Evolutionary conservation across 345 rosid species (phyloP), one percentile per base, ranked within the genome.

Genomic region (Aquilaria yunnanensis): DNA sequence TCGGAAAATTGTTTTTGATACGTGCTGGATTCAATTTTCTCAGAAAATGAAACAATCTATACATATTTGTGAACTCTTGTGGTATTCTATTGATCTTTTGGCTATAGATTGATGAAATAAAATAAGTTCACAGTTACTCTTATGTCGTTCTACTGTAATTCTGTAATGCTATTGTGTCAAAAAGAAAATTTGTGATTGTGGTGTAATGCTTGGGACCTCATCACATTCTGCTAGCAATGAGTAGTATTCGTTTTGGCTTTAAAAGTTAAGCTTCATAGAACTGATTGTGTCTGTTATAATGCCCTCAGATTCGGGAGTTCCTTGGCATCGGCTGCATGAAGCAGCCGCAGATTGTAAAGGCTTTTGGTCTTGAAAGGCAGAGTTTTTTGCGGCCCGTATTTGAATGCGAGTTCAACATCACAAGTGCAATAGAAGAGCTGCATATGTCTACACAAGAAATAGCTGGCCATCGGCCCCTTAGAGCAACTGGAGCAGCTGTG

Each of bases 401-500:
- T 8, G 97, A 90, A 66, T 94, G 99, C 66, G 97, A 90, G 67
- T 94, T 94, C 76, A 88, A 73, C 72, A 59, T 94, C 67, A 82
- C 80, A 54, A 73, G 84, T 67, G 88, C 96, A 51, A 79, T 93
- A 33, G 97, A 93, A 75, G 99, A 90, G 72, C 80, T 90, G n/a
- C 70, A 51, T 65, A 77, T 72, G 33, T 75, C 80, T 54, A 70
- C 45, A 46, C 61, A 47, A 51, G 70, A 59, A 9, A 65, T 12
- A 67, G 78, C 74, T 0, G 90, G 88, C 14, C 85, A 80, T 79
- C 96, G 96, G 58, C 99, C 96, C 67, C 86, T 78, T 56, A 82
- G 99, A 63, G 79, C 92, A 70, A 90, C 97, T 2, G 99, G 96
- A 68, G 77, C 79, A 8, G 97, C 99, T 8, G 84, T 86, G 65